These are phyloP conservation scores for Quercus variabilis DNA, from an alignment of 306 rosid species.

Conservation along the genomic window DNA sequence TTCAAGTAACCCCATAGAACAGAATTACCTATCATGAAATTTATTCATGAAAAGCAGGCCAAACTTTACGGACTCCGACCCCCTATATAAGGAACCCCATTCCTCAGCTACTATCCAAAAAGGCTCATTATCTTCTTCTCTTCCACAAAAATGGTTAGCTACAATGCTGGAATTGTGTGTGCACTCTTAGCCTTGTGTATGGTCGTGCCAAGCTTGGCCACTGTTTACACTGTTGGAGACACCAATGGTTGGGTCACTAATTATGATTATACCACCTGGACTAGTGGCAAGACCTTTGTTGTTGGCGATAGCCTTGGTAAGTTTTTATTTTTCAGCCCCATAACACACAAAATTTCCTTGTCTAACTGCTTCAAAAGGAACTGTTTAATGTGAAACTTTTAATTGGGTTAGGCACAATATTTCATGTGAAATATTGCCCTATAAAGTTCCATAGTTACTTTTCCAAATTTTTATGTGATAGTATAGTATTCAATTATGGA, in stretches of 20 bases:
- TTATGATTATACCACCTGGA: slow-evolving; percentile 71
- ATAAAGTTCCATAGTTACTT: too few relatives aligned
- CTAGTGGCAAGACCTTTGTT: slow-evolving; percentile 51
- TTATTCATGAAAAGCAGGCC: slow-evolving; percentile 35
- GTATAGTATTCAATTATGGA: too few relatives aligned
- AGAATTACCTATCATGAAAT: slow-evolving; percentile 11
- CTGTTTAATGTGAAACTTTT: too few relatives aligned
- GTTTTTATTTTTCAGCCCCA: neutral
- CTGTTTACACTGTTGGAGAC: slow-evolving; percentile 72
- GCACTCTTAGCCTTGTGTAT: slow-evolving; percentile 34
- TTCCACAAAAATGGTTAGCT: slow-evolving; percentile 44
- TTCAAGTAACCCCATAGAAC: slow-evolving; percentile 48
- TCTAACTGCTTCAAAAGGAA: too few relatives aligned
- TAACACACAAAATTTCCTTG: too few relatives aligned
- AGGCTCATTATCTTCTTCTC: slow-evolving; percentile 1
- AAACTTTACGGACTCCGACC: slow-evolving; percentile 52
- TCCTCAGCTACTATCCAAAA: slow-evolving; percentile 15
- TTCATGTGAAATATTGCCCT: too few relatives aligned
- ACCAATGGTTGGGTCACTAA: slow-evolving; percentile 67
- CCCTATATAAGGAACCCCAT: slow-evolving; percentile 43
- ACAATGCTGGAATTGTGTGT: slow-evolving; percentile 23
- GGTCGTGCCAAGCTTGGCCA: slow-evolving; percentile 49
- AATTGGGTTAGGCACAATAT: too few relatives aligned
- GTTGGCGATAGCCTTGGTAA: slow-evolving; percentile 81
- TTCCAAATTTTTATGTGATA: too few relatives aligned